Percentiles rank a stretch among this genome's conserved stretches.
phyloP scores from a whole-genome alignment of 176 grass and related monocot genomes.

The Miscanthus lutarioriparius region DNA sequence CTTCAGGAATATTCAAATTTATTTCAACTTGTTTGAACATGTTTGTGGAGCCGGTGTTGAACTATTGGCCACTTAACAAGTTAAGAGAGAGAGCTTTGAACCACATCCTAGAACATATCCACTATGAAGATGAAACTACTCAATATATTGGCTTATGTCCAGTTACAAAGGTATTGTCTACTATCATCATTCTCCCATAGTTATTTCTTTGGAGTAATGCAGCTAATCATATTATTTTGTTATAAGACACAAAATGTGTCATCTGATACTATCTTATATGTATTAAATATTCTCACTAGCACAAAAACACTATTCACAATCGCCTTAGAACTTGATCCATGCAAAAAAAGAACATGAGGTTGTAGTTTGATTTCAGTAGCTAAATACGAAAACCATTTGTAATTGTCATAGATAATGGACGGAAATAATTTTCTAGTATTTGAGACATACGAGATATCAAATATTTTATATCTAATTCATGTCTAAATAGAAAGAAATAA shows the following conservation, averaged over 20 bases:
- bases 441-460: too few relatives aligned
- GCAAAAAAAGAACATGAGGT: too few relatives aligned
- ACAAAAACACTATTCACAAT: background rate
- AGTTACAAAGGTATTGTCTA: conserved; percentile 41
- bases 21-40: conserved; percentile 42
- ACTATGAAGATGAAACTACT: conserved; percentile 62
- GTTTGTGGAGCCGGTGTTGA: conserved; percentile 49
- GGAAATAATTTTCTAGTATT: too few relatives aligned
- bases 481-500: too few relatives aligned
- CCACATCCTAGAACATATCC: conserved; percentile 49
- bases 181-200: background rate
- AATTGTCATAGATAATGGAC: too few relatives aligned
- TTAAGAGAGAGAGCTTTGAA: conserved; percentile 46
- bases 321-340: too few relatives aligned
- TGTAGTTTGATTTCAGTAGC: too few relatives aligned
- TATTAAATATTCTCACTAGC: background rate
- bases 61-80: conserved; percentile 41
- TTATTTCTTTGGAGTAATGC: background rate
- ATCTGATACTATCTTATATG: background rate
- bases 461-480: too few relatives aligned
- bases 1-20: conserved; percentile 42
- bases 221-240: background rate
- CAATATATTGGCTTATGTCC: conserved; percentile 49
- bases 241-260: background rate
- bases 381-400: too few relatives aligned